Conservation (phyloP, 768 basidiomycete species). For the Sarcodon aspratus region DNA sequence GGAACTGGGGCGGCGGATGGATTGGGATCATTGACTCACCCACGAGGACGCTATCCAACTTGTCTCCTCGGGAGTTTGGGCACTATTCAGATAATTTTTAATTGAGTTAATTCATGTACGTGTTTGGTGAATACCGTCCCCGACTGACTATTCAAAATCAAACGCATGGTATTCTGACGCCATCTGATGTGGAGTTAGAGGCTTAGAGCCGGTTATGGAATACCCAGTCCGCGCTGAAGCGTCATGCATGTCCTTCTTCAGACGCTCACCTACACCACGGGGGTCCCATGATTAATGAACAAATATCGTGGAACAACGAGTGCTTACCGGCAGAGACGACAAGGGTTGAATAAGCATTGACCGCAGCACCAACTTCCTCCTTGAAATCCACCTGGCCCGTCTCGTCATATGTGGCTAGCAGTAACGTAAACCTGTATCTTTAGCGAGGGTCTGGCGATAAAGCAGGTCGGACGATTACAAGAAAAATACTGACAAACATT, state of each 20-base stretch:
- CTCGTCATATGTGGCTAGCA: constrained; percentile 36
- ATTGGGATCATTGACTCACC: constrained; percentile 20
- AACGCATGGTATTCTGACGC: constrained; percentile 49
- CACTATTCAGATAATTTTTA: constrained; percentile 14
- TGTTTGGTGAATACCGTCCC: too few species aligned
- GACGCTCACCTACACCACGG: constrained; percentile 13
- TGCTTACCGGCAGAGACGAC: constrained; percentile 26
- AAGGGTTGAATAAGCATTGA: constrained; percentile 25
- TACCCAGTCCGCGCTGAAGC: constrained; percentile 38
- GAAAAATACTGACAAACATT: constrained; percentile 13
- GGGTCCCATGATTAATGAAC: neutral
- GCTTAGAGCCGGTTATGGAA: constrained; percentile 31
- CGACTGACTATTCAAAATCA: constrained; percentile 21
- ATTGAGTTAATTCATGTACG: too few species aligned
- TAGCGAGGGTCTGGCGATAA: constrained; percentile 5
- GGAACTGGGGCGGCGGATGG: too few species aligned
- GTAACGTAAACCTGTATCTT: neutral
- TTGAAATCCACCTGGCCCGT: constrained; percentile 35
- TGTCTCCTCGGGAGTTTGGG: constrained; percentile 38
- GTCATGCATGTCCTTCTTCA: constrained; percentile 32
- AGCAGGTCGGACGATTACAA: neutral
- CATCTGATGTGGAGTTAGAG: constrained; percentile 29
- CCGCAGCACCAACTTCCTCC: constrained; percentile 28
- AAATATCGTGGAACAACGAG: neutral
- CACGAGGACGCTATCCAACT: constrained; percentile 38